phyloP scores from a whole-genome alignment of 2,329 filamentous ascomycete species.

The Thelonectria olida region DNA sequence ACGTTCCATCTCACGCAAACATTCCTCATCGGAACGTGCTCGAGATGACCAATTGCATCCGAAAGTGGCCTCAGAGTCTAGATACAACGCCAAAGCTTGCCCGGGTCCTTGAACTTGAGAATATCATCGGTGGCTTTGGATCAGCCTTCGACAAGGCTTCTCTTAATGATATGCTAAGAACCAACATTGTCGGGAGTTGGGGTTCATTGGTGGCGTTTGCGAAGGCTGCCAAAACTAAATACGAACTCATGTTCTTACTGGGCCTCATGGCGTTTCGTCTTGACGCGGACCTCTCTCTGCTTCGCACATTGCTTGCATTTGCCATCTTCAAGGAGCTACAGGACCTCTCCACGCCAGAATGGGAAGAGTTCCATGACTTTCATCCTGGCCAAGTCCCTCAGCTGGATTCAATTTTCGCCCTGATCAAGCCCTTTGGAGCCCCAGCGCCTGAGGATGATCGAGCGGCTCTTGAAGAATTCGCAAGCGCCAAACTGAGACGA shows the following conservation, averaged over 20 bases:
- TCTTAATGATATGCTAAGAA: slow-evolving; percentile 31
- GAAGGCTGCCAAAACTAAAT: slow-evolving; percentile 18
- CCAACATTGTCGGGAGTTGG: slow-evolving; percentile 31
- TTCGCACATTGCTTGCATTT: slow-evolving; percentile 34
- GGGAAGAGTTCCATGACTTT: slow-evolving; percentile 35
- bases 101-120: slow-evolving; percentile 22
- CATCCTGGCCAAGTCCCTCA: slow-evolving; percentile 33
- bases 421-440: slow-evolving; percentile 33
- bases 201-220: slow-evolving; percentile 27
- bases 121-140: slow-evolving; percentile 30
- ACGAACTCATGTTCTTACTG: slow-evolving; percentile 36
- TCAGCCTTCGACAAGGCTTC: slow-evolving; percentile 25
- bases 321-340: slow-evolving; percentile 32
- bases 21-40: slow-evolving; percentile 36
- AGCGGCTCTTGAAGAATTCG: slow-evolving; percentile 25
- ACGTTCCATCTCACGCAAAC: slow-evolving; percentile 30
- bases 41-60: slow-evolving; percentile 28
- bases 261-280: slow-evolving; percentile 34
- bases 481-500: slow-evolving; percentile 33
- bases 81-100: slow-evolving; percentile 30
- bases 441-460: slow-evolving; percentile 14
- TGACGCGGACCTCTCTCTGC: slow-evolving; percentile 30
- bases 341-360: slow-evolving; percentile 23
- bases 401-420: slow-evolving; percentile 25
- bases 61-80: slow-evolving; percentile 27